Conservation (phyloP, 73 alveolate genomes). For the Paramecium octaurelia region DNA sequence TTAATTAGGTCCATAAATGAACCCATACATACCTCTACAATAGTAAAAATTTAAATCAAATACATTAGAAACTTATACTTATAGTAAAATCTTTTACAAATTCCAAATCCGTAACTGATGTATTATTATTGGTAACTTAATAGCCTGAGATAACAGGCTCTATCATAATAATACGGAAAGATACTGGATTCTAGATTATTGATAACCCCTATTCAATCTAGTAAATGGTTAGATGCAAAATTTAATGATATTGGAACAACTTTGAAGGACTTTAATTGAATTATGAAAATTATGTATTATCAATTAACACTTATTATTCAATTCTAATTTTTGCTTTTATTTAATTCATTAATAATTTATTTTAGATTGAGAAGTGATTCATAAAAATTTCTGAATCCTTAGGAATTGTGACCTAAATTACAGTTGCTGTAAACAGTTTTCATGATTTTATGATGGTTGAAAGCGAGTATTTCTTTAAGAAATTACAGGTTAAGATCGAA, state of each 20-base stretch:
- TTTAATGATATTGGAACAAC: neutral
- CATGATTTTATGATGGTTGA: too few species aligned
- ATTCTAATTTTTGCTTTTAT: neutral
- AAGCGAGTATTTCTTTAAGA: neutral
- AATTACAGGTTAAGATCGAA: neutral
- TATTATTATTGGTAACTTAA: neutral
- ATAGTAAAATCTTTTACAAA: neutral
- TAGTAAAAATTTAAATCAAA: neutral
- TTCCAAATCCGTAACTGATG: neutral
- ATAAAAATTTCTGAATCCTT: neutral
- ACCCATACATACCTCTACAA: neutral
- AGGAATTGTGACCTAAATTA: neutral
- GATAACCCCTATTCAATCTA: neutral
- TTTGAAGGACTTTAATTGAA: neutral
- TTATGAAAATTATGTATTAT: neutral
- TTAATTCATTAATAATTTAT: neutral
- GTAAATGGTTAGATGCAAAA: neutral
- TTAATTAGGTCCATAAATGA: neutral
- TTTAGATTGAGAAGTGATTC: neutral
- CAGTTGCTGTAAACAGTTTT: neutral
- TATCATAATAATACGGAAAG: neutral
- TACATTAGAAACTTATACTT: neutral
- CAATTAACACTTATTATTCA: neutral
- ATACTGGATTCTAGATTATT: neutral
- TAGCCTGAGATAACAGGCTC: neutral